Evolutionary conservation across 2,329 filamentous ascomycete species (phyloP).

Genomic region (Colletotrichum sp.): DNA sequence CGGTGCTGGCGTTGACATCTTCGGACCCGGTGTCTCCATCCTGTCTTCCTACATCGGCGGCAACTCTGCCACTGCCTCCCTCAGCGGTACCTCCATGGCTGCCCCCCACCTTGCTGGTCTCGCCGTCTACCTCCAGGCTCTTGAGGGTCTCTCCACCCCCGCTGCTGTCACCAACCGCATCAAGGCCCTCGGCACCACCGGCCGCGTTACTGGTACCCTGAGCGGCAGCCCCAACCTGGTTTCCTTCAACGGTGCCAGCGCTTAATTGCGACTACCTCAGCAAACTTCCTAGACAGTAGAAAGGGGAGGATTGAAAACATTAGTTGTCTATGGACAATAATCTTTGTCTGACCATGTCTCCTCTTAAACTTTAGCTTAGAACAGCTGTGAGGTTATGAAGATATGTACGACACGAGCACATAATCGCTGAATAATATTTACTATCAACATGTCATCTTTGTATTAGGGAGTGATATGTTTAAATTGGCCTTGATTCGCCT

Average conservation of each 20-base stretch:
- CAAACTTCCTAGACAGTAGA: neutral
- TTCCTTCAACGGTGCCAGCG: slow-evolving; percentile 48
- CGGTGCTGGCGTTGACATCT: slow-evolving; percentile 53
- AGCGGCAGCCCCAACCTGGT: slow-evolving; percentile 48
- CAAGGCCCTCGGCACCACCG: slow-evolving; percentile 43
- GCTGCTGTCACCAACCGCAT: slow-evolving; percentile 46
- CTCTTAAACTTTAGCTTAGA: neutral
- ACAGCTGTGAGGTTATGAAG: neutral
- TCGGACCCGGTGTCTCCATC: slow-evolving; percentile 53
- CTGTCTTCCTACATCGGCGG: slow-evolving; percentile 51
- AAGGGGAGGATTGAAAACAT: neutral
- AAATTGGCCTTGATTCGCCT: neutral
- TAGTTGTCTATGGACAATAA: neutral
- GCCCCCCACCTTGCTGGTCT: slow-evolving; percentile 65
- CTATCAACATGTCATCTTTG: neutral
- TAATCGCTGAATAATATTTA: neutral
- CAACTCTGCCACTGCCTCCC: slow-evolving; percentile 44
- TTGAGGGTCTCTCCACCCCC: slow-evolving; percentile 46
- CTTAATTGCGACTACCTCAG: neutral
- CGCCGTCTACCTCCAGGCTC: slow-evolving; percentile 59
- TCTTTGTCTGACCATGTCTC: neutral
- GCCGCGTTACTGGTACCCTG: slow-evolving; percentile 37
- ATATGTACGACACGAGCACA: neutral
- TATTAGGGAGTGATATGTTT: neutral
- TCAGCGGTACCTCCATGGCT: slow-evolving; percentile 68